Conservation (phyloP, 257 asterid genomes). For the Solanum ahanhuiri region DNA sequence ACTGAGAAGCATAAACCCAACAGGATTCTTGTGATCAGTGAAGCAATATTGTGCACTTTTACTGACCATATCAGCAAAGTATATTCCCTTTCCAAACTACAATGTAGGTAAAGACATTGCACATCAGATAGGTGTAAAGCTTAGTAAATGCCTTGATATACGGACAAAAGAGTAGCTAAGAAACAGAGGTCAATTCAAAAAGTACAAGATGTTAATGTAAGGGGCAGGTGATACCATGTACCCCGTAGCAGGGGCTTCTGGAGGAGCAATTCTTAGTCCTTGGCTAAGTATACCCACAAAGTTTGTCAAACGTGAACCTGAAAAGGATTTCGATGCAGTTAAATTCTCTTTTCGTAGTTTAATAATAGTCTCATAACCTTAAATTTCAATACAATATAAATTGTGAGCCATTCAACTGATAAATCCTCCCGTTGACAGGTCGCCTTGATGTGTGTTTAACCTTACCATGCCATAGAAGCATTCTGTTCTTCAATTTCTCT, state of each 20-base stretch:
- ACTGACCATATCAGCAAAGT: slow-evolving; percentile 94
- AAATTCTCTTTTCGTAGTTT: not conserved
- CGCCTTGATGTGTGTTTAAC: slow-evolving; percentile 6
- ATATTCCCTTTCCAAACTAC: slow-evolving; percentile 94
- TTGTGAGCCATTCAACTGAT: not conserved
- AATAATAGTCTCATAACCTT: not conserved
- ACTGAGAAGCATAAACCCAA: slow-evolving; percentile 89
- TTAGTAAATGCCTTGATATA: not conserved
- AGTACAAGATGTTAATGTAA: not conserved
- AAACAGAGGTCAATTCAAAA: not conserved
- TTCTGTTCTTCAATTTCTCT: slow-evolving; percentile 70
- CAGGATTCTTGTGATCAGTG: slow-evolving; percentile 68
- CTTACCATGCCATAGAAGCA: slow-evolving; percentile 99
- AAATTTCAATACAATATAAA: not conserved
- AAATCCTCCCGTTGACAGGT: slow-evolving; percentile 1
- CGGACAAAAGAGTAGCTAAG: not conserved
- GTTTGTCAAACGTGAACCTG: slow-evolving; percentile 93
- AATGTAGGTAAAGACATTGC: slow-evolving; percentile 2
- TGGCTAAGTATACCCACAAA: slow-evolving; percentile 94
- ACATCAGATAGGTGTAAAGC: not conserved
- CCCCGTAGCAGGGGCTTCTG: slow-evolving; percentile 99
- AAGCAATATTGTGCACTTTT: slow-evolving; percentile 97
- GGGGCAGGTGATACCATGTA: slow-evolving; percentile 56
- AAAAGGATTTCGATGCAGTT: not conserved
- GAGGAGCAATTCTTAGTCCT: slow-evolving; percentile 97